Conservation (phyloP, 441 rosid genomes). For the Bruguiera hainesii region DNA sequence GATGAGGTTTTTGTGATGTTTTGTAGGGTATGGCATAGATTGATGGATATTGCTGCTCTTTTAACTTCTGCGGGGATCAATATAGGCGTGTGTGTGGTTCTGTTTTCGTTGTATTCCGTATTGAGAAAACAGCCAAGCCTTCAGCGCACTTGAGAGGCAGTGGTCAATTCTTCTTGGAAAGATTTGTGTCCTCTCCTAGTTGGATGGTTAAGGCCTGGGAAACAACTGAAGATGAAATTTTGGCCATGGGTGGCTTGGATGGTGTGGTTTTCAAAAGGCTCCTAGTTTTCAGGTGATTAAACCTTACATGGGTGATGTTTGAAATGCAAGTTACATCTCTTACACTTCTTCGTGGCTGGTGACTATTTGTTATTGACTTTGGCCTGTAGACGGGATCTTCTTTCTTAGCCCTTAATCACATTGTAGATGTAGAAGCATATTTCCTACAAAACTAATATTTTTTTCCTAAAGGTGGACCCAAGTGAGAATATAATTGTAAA, state of each 20-base stretch:
- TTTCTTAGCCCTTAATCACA: no score
- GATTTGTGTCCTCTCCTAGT: slow-evolving; percentile 89
- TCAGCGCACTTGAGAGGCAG: slow-evolving; percentile 25
- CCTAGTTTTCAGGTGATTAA: slow-evolving; percentile 69
- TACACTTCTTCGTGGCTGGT: neutral
- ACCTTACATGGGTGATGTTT: neutral
- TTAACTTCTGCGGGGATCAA: slow-evolving; percentile 90
- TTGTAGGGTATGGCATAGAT: slow-evolving; percentile 26
- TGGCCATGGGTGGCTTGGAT: slow-evolving; percentile 72
- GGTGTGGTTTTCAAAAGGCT: slow-evolving; percentile 80
- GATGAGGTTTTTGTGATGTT: slow-evolving; percentile 15
- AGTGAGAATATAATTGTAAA: neutral
- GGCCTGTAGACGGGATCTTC: neutral
- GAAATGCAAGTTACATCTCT: neutral
- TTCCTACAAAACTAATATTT: no score
- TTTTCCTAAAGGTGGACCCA: no score
- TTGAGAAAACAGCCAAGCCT: slow-evolving; percentile 80
- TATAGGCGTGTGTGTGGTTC: slow-evolving; percentile 51
- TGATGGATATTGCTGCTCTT: slow-evolving; percentile 70
- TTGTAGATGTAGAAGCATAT: no score
- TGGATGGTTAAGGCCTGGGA: slow-evolving; percentile 92
- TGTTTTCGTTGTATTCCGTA: slow-evolving; percentile 69
- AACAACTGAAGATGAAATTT: slow-evolving; percentile 72
- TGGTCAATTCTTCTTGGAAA: slow-evolving; percentile 55
- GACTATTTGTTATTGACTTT: neutral